Evolutionary conservation across 1,284 basidiomycete species (phyloP).

Genomic region (Leucoagaricus sp.): DNA sequence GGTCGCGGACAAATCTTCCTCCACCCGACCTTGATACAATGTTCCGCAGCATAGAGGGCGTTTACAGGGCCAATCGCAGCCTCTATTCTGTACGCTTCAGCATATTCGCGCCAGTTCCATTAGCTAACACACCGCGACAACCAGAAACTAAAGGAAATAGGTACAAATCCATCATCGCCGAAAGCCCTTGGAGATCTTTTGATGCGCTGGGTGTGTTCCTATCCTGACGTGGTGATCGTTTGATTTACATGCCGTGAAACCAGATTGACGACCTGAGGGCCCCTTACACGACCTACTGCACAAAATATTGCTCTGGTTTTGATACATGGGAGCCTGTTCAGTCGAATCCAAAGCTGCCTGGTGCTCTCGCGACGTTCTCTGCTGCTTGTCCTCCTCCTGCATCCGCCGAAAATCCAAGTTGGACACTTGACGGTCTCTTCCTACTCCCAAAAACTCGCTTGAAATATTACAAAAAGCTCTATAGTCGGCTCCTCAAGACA

Average conservation of each 20-base stretch:
- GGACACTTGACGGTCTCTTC: constrained; percentile 91
- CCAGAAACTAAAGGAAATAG: constrained; percentile 93
- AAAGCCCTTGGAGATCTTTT: constrained; percentile 94
- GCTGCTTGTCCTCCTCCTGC: constrained; percentile 58
- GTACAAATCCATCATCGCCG: constrained; percentile 90
- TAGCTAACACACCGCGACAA: constrained; percentile 17
- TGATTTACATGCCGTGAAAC: constrained; percentile 17
- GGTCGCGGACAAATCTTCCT: constrained; percentile 94
- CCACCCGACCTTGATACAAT: constrained; percentile 90
- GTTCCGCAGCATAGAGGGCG: constrained; percentile 91
- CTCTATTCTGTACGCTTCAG: constrained; percentile 66
- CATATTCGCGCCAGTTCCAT: neutral
- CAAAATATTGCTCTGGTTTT: constrained; percentile 77
- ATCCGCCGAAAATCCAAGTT: constrained; percentile 48
- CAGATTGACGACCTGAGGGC: constrained; percentile 89
- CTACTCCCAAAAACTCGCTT: constrained; percentile 83
- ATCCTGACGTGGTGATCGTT: constrained; percentile 7
- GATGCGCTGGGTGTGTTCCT: constrained; percentile 86
- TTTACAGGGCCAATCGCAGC: constrained; percentile 89
- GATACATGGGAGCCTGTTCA: constrained; percentile 82
- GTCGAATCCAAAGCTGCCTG: constrained; percentile 70
- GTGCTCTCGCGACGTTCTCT: constrained; percentile 75
- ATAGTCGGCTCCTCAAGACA: constrained; percentile 84
- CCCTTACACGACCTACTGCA: constrained; percentile 84
- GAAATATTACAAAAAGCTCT: constrained; percentile 93